Evolutionary conservation across 2,329 filamentous ascomycete genomes (phyloP), one percentile per base, ranked within the genome.

Genomic region (Neonectria punicea): DNA sequence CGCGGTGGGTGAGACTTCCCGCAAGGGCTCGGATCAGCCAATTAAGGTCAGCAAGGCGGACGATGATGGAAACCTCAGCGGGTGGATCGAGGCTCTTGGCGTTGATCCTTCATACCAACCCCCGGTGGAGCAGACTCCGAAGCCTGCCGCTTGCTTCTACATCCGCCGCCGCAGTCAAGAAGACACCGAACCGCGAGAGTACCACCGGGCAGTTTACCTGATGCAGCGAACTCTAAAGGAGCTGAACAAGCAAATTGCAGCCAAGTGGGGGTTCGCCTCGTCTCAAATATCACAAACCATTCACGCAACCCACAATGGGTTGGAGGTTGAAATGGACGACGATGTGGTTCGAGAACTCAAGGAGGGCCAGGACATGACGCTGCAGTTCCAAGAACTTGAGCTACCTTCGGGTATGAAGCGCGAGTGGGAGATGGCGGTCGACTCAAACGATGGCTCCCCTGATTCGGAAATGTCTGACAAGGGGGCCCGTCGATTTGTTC

Each of bases 331-430:
- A 75, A 87, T 98, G 72, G 96, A 98, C 74, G 94, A 98, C 74
- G 94, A 98, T 67, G 90, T 97, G 53, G 88, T 98, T 34, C 87
- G 87, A 49, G 92, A 95, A 77, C 84, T 98, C 57, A 87, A 89
- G 2, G 96, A 99, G 80, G 94, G 94, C 34, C 93, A 98, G 78
- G 95, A 97, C 75, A 96, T 98, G 91, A 87, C 90, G 63, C 85
- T 92, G 62, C 90, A 96, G 71, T 84, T 92, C 46, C 76, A 78
- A 18, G 84, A 87, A 70, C 73, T 82, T n/a, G 72, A 77, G 32
- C 72, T 73, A 32, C 53, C 71, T 25, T 41, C 61, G 10, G 49
- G 47, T 28, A 72, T 82, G 43, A 89, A 89, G 73, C 79, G 82
- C 39, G 87, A 90, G 69, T 90, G 87, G 87, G 87, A 89, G 59